Evolutionary conservation across 257 asterid genomes (phyloP), one percentile per base, ranked within the genome.

Genomic region (Petunia secreta): DNA sequence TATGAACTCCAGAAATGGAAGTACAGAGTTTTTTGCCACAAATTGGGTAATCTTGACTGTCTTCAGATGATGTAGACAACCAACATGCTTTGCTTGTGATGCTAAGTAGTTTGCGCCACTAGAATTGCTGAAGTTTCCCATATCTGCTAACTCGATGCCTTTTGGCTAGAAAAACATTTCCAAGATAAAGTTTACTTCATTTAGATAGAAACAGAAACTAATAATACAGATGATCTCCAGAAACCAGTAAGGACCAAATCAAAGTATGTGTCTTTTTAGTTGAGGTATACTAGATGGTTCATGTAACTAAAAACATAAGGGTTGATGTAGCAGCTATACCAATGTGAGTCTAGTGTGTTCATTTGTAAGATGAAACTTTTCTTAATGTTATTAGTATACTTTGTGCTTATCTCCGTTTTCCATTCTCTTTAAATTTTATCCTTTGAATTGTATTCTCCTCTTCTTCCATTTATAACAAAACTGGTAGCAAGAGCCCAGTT

Each of bases 1-100:
- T 9, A 80, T 38, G 41, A 78, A 48, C 75, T 65, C 74, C 40
- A 78, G 38, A 6, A 78, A 54, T 4, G 68, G 44, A 39, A 78
- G 44, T 6, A 78, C 25, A 11, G 52, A 25, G 9, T 4, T 36
- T 34, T 55, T 16, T 14, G 59, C 68, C 9, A 43, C 83, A 39
- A 53, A 68, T 25, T 71, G 16, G 15, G n/a, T 53, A 13, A 80
- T 36, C 39, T 67, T 68, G 37, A 80, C 78, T 3, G 63, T 66
- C 60, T 68, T 80, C 36, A 68, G 43, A 55, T 60, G 71, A 34
- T 2, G 81, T 37, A 40, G 81, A 62, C 60, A 60, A 13, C 25
- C 9, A 34, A 77, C 7, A n/a, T 63, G 67, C 67, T 36, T 14
- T 9, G 58, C 50, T 60, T 60, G 64, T n/a, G 46, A 52, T 36